phyloP scores from a whole-genome alignment of 2,329 filamentous ascomycete species.

The Arthrobotrys pseudoclavata region DNA sequence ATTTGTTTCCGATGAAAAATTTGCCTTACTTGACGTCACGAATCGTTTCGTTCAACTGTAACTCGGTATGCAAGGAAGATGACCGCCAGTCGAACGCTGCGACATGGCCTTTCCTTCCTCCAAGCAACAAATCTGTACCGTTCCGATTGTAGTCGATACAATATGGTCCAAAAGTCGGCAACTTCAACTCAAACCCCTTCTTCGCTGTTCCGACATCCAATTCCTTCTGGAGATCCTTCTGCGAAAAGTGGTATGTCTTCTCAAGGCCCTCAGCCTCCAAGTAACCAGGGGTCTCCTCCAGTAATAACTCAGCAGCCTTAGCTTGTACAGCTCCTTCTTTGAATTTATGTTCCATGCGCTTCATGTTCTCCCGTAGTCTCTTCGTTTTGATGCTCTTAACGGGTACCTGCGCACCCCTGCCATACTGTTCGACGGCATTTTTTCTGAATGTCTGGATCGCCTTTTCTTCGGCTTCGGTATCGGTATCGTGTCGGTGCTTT shows the following conservation, averaged over 20 bases:
- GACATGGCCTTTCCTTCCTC: conserved; percentile 91
- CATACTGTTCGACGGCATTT: conserved; percentile 72
- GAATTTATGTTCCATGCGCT: conserved; percentile 83
- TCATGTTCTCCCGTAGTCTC: conserved; percentile 86
- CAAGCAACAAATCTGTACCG: conserved; percentile 85
- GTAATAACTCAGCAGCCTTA: conserved; percentile 93
- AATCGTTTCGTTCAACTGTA: conserved; percentile 91
- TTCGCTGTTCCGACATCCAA: conserved; percentile 87
- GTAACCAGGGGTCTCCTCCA: conserved; percentile 88
- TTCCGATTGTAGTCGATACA: conserved; percentile 89
- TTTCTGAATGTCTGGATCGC: conserved; percentile 67
- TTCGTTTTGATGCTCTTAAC: conserved; percentile 84
- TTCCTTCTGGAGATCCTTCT: conserved; percentile 82
- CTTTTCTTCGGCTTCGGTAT: conserved; percentile 61
- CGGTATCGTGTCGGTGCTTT: conserved; percentile 29
- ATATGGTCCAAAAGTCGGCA: conserved; percentile 88
- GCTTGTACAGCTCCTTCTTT: conserved; percentile 84
- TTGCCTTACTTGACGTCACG: conserved; percentile 88
- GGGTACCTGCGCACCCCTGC: conserved; percentile 82
- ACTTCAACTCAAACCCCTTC: conserved; percentile 90
- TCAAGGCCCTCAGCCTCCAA: conserved; percentile 94
- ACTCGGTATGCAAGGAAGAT: conserved; percentile 89
- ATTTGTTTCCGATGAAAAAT: neutral
- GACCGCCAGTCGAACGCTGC: conserved; percentile 97
- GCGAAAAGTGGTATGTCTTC: conserved; percentile 89